Conservation (phyloP, 768 basidiomycete species). For the Boletus subparvulus region DNA sequence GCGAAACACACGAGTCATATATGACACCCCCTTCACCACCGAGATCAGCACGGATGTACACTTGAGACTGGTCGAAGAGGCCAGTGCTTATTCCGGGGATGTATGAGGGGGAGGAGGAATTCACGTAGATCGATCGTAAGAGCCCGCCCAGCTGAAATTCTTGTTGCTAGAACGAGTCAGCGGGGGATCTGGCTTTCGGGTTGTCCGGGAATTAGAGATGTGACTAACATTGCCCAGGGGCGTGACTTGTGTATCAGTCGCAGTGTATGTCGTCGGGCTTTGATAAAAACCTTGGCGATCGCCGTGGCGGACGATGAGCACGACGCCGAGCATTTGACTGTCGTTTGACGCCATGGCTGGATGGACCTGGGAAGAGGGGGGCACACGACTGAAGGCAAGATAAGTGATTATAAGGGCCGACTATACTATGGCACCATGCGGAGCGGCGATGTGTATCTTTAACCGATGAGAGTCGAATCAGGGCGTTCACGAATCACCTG, state of each 20-base stretch:
- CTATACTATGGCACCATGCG: neutral
- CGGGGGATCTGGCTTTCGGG: neutral
- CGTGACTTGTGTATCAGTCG: conserved; percentile 58
- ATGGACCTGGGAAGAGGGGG: neutral
- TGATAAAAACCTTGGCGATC: conserved; percentile 70
- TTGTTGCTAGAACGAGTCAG: conserved; percentile 42
- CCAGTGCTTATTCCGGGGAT: conserved; percentile 42
- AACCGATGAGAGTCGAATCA: neutral
- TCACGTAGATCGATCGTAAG: conserved; percentile 54
- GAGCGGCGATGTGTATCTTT: neutral
- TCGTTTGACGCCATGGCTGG: conserved; percentile 16
- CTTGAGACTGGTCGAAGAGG: conserved; percentile 39
- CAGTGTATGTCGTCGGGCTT: conserved; percentile 53
- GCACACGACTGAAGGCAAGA: neutral
- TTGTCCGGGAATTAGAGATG: neutral
- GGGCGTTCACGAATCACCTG: too few relatives aligned
- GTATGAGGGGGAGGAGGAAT: conserved; percentile 50
- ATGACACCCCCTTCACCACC: conserved; percentile 71
- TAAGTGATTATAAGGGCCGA: neutral
- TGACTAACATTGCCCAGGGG: conserved; percentile 62
- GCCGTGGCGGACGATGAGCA: conserved; percentile 59
- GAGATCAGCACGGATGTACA: conserved; percentile 59
- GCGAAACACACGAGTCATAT: conserved; percentile 61
- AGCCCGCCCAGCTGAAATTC: conserved; percentile 55
- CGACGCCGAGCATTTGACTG: conserved; percentile 49